Evolutionary conservation across 257 asterid species (phyloP), one percentile per base, ranked within the genome.

Genomic region (Solanum paucissectum): DNA sequence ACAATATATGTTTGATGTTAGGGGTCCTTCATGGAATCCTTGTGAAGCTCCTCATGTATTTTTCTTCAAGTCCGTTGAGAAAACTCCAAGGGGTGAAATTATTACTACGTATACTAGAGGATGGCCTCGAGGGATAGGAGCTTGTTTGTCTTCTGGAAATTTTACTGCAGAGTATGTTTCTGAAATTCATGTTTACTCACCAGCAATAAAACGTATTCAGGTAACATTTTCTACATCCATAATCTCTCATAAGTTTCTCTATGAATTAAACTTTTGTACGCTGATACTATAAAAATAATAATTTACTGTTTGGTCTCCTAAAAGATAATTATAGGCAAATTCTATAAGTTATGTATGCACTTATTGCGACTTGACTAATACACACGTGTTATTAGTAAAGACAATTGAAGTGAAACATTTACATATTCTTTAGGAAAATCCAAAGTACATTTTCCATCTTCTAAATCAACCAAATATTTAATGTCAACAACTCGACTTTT

Each of bases 41-140:
- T 94, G 95, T 38, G 87, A 88, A 58, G 91, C 92, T 58, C 94
- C 95, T 29, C 95, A 91, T 29, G 60, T 23, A 1, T 94, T 93
- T 91, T 94, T 92, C 87, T 83, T 93, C 4, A 89, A 93, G 32
- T 87, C 86, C 4, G 55, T 90, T 1, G 87, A 79, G 23, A 79
- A 14, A 11, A 44, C 4, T 0, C 40, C 7, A 4, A 36, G 16
- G 2, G 16, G 42, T 52, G 91, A 87, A 21, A 89, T 91, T 29
- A 12, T 87, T 36, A 90, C 93, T 1, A 85, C 66, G 0, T 94
- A 92, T 25, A 20, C 89, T 32, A 90, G 94, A 7, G 88, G 84
- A 0, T 81, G 91, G 92, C 90, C 88, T 1, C 88, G 91, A 7
- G 88, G 29, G 7, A 29, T 92, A 23, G 90, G 87, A 2, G 58